A percentile compares a stretch with the other conserved stretches of the same genome.
These are phyloP conservation scores for Colletotrichum tropicale DNA, from an alignment of 2,329 filamentous ascomycete species.

Conservation along the genomic window DNA sequence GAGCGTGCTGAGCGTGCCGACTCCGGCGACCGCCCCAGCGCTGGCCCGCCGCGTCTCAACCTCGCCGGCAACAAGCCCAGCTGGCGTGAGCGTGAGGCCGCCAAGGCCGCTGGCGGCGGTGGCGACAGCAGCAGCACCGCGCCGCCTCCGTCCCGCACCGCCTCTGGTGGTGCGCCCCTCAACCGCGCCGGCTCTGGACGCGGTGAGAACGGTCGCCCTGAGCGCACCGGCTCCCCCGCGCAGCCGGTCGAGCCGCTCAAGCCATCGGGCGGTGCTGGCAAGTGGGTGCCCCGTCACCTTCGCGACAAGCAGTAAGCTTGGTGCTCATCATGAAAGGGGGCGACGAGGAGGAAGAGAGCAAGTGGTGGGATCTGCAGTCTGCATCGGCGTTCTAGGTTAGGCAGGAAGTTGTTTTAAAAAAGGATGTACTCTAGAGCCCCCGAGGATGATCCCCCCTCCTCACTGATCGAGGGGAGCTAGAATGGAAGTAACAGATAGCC, in stretches of 20 bases:
- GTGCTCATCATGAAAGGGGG: conserved; percentile 30
- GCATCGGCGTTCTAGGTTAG: conserved; percentile 42
- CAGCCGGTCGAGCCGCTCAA: conserved; percentile 53
- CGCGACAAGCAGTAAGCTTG: conserved; percentile 42
- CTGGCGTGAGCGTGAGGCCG: conserved; percentile 77
- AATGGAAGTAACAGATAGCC: conserved; percentile 23
- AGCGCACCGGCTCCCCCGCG: conserved; percentile 40
- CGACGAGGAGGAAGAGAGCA: conserved; percentile 15
- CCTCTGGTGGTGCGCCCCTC: conserved; percentile 45
- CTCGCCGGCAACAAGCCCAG: conserved; percentile 66
- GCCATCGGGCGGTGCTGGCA: conserved; percentile 58
- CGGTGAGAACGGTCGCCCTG: conserved; percentile 40
- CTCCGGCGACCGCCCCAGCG: conserved; percentile 43
- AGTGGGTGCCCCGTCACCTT: conserved; percentile 60
- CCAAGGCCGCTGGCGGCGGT: conserved; percentile 40
- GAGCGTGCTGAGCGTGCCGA: conserved; percentile 32
- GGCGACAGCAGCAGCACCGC: conserved; percentile 32
- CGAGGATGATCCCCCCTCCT: conserved; percentile 30
- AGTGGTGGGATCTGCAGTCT: conserved; percentile 25
- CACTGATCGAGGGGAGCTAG: conserved; percentile 31
- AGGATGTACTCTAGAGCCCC: conserved; percentile 42
- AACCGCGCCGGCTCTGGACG: conserved; percentile 48
- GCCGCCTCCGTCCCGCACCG: conserved; percentile 44
- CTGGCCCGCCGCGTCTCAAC: conserved; percentile 63
- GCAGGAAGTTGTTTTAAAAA: conserved; percentile 32